phyloP scores from a whole-genome alignment of 345 rosid genomes.

The Triadica sebifera region DNA sequence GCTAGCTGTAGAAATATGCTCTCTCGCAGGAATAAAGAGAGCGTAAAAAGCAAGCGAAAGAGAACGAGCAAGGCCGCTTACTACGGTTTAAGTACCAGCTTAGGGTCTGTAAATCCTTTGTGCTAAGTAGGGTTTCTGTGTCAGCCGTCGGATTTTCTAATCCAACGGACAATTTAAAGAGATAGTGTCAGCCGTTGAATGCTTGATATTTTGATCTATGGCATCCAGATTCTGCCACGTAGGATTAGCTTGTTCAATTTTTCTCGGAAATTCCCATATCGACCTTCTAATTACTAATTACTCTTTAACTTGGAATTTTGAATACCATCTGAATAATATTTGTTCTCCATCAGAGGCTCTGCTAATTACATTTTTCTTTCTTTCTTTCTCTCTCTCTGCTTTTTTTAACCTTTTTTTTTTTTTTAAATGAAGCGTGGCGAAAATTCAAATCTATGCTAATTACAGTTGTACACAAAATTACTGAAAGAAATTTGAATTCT shows the following conservation, averaged over 20 bases:
- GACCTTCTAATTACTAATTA: no score
- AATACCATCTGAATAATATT: no score
- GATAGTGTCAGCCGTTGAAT: not conserved
- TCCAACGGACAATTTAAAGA: not conserved
- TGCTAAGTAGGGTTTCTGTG: conserved; percentile 2
- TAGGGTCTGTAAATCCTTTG: not conserved
- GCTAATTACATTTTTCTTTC: no score
- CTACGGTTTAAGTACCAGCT: not conserved
- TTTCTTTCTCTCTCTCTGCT: no score
- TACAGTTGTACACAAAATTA: no score
- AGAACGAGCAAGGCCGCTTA: not conserved
- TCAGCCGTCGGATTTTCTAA: conserved; percentile 4
- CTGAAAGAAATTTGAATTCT: no score
- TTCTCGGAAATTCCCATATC: not conserved
- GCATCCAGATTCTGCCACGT: not conserved
- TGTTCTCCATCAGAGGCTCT: no score
- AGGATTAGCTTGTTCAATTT: no score
- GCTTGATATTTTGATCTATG: not conserved
- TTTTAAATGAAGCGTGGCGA: no score
- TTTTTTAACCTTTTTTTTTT: no score
- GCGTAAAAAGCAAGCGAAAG: not conserved
- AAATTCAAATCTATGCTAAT: no score
- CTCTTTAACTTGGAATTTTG: no score
- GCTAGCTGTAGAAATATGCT: not conserved
- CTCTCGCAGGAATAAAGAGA: conserved; percentile 13